Conservation (phyloP, 2,329 filamentous ascomycete genomes). For the Teratosphaeria epicoccoides region DNA sequence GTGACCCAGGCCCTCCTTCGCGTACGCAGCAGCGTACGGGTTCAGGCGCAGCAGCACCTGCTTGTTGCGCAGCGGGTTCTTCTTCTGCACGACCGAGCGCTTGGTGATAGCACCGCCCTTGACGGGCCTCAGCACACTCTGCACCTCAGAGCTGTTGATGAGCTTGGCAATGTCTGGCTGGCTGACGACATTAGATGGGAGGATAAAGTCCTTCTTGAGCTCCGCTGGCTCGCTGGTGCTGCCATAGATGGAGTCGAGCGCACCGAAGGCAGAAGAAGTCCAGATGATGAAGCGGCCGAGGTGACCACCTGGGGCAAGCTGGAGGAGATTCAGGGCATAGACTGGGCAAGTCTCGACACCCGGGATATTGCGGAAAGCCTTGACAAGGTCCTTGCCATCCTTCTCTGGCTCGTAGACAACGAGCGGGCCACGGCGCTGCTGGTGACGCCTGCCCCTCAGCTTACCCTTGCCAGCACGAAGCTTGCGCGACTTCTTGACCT, state of each 20-base stretch:
- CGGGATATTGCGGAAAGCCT: conserved; percentile 96
- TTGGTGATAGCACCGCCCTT: conserved; percentile 86
- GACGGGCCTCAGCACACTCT: conserved; percentile 85
- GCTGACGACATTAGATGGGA: conserved; percentile 82
- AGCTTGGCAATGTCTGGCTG: conserved; percentile 94
- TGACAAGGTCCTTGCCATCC: conserved; percentile 88
- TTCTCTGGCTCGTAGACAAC: conserved; percentile 94
- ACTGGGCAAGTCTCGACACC: conserved; percentile 95
- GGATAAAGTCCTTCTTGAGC: conserved; percentile 98
- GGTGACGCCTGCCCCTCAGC: conserved; percentile 90
- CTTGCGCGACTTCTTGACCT: conserved; percentile 95
- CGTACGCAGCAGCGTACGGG: conserved; percentile 88
- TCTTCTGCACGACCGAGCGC: conserved; percentile 90
- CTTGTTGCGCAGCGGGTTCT: conserved; percentile 99
- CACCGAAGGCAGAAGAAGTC: conserved; percentile 93
- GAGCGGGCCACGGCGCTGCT: conserved; percentile 93
- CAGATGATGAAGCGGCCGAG: conserved; percentile 98
- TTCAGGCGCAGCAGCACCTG: conserved; percentile 97
- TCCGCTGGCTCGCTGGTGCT: conserved; percentile 78
- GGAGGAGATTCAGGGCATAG: conserved; percentile 92
- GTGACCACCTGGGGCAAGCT: conserved; percentile 97
- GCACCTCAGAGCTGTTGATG: conserved; percentile 98
- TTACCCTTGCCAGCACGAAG: conserved; percentile 98
- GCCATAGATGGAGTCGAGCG: conserved; percentile 94
- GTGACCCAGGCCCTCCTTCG: conserved; percentile 73